Conservation (phyloP, 169 alveolate species). For the Eimeria maxima region DNA sequence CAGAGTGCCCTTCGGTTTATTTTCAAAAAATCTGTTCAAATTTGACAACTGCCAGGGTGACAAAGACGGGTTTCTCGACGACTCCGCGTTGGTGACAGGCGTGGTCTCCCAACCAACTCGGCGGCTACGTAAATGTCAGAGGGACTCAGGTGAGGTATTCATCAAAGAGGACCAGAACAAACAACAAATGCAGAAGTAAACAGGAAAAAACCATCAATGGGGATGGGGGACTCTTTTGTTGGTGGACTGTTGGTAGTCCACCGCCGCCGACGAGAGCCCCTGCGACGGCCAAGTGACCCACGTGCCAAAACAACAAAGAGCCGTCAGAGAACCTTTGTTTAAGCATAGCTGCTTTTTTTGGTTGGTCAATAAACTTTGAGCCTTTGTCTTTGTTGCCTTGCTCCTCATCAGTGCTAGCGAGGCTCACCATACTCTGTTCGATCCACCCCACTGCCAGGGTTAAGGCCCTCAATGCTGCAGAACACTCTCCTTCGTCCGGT, state of each 20-base stretch:
- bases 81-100: constrained; percentile 8
- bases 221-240: not conserved
- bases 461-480: not conserved
- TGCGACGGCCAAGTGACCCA: constrained; percentile 16
- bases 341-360: not conserved
- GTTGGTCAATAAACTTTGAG: not conserved
- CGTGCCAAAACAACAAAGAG: not conserved
- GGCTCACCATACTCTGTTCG: not conserved
- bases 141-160: not conserved
- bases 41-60: not conserved
- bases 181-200: not conserved
- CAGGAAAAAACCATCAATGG: not conserved
- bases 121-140: not conserved
- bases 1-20: not conserved
- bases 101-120: constrained; percentile 39
- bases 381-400: not conserved
- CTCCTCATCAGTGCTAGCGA: not conserved
- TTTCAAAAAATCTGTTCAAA: not conserved
- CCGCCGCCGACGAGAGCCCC: constrained; percentile 2
- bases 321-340: not conserved
- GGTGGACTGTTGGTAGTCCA: not conserved
- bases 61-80: not conserved
- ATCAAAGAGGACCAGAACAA: not conserved
- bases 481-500: not conserved
- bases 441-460: constrained; percentile 17